Base-by-base conservation (phyloP, 1,284 basidiomycete species). In the Melampsora larici-populina region DNA sequence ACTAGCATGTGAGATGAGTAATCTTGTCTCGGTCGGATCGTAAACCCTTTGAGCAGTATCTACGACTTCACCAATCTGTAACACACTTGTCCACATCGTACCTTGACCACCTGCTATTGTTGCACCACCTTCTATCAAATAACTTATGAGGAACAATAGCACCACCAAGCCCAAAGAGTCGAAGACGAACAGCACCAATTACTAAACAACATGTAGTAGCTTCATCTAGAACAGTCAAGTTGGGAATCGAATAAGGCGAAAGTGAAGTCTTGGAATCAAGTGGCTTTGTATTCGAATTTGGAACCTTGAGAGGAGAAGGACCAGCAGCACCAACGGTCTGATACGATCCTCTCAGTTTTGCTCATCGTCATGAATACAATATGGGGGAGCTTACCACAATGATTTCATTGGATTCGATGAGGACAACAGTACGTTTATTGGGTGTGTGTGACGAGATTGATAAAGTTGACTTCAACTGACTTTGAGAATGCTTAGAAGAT, bases 101-200 rank as follows among this genome's bases (percentile, higher is more conserved):
- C 97, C 97, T 83, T 94, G 92, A 0, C 93, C 96, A 63, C 97
- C 97, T 0, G 97, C 96, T 80, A 99, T 97, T 13, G 96, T 97
- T 2, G 93, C 95, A 67, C 87, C 89, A 1, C 95, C 96, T 73
- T 96, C 93, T 1, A 87, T 97, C 92, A 84, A 98, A 99, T 86
- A 99, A 89, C 86, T 98, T 98, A 87, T 98, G 95, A 31, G 91
- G 89, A 13, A 97, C 94, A 60, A 98, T 89, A 6, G 96, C 96
- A 78, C 97, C 97, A 8, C 97, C 97, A 43, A 99, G 87, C 66
- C 96, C 97, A 49, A 99, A 90, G 65, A 99, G 87, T 43, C 97
- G 89, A 79, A 99, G 88, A 84, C 94, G 94, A 81, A 99, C 88
- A 66, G 95, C 95, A 40, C 94, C 95, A 31, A 98, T 88, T 82